Evolutionary conservation across 495 filamentous ascomycete species (phyloP), one percentile per base, ranked within the genome.

Genomic region (Xylaria telfairii): DNA sequence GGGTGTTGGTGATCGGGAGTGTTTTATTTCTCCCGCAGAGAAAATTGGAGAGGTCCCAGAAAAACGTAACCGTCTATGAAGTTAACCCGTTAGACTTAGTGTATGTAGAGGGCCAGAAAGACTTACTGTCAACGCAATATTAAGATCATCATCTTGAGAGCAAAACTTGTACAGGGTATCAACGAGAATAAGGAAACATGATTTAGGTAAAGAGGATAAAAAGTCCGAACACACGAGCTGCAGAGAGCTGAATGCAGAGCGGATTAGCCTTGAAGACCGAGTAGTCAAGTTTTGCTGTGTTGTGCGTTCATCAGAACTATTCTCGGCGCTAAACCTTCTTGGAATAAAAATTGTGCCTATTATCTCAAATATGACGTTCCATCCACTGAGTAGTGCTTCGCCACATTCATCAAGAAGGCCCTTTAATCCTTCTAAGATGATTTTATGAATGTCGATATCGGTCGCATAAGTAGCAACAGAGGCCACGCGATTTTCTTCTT

Each of bases 151-250:
- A 46, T 89, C 86, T 77, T 98, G 95, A 2, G 89, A 88, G 65
- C 91, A 92, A 81, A 98, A 99, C 69, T 90, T 90, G 72, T 92
- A 92, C 26, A 99, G 88, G 54, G 94, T 92, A 81, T 98, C 92
- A 71, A 98, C 90, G 21, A 98, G 87, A 69, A 91, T 91, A 66
- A 94, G 83, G 46, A 97, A 89, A 79, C 92, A 96, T 34, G 87
- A 83, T 59, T 90, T 88, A 2, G 96, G 94, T 53, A 99, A 81
- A 53, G 91, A 88, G 56, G 90, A 84, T 9, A 98, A 81, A 73
- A 98, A 99, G 78, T 99, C 96, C 4, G 96, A 97, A 74, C 94
- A 97, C 47, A 98, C 92, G 7, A 99, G 88, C 75, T 98, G 94
- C 19, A 97, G 76, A 34, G 94, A 96, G 65, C 88, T 90, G 75